Conservation (phyloP, 2,329 filamentous ascomycete species). For the Hypomyces perniciosus region DNA sequence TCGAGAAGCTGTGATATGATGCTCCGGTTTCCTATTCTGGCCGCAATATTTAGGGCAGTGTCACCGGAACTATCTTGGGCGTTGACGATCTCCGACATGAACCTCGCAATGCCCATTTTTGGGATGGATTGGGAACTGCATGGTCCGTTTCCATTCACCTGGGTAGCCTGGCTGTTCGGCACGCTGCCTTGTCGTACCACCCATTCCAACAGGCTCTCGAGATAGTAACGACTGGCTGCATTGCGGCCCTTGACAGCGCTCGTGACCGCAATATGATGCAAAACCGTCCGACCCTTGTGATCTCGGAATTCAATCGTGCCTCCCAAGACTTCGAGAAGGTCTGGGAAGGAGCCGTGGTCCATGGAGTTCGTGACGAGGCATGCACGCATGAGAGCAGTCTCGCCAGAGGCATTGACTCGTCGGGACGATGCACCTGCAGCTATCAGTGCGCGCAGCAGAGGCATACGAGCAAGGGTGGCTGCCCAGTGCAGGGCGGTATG, state of each 20-base stretch:
- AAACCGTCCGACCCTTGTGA: conserved; percentile 79
- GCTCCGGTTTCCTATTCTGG: conserved; percentile 84
- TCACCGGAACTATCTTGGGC: conserved; percentile 90
- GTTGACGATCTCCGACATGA: conserved; percentile 97
- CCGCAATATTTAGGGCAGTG: conserved; percentile 89
- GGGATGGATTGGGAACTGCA: conserved; percentile 43
- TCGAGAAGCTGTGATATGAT: conserved; percentile 97
- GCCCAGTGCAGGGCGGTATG: conserved; percentile 97
- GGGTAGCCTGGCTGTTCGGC: conserved; percentile 44
- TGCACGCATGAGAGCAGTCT: conserved; percentile 88
- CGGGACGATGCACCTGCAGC: conserved; percentile 80
- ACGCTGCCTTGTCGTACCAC: conserved; percentile 78
- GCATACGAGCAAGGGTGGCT: conserved; percentile 80
- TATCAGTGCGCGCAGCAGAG: conserved; percentile 75
- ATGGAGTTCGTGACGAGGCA: conserved; percentile 92
- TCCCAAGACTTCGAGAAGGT: conserved; percentile 81
- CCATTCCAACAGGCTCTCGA: conserved; percentile 91
- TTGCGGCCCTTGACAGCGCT: conserved; percentile 92
- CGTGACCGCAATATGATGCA: conserved; percentile 94
- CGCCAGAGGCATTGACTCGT: conserved; percentile 80
- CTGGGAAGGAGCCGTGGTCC: conserved; percentile 83
- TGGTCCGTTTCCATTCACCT: conserved; percentile 26
- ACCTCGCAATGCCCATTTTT: conserved; percentile 80
- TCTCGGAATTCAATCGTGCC: conserved; percentile 88
- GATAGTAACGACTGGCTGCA: conserved; percentile 88